Evolutionary conservation across 768 basidiomycete genomes (phyloP), one percentile per base, ranked within the genome.

Genomic region (Chalciporus chontae): DNA sequence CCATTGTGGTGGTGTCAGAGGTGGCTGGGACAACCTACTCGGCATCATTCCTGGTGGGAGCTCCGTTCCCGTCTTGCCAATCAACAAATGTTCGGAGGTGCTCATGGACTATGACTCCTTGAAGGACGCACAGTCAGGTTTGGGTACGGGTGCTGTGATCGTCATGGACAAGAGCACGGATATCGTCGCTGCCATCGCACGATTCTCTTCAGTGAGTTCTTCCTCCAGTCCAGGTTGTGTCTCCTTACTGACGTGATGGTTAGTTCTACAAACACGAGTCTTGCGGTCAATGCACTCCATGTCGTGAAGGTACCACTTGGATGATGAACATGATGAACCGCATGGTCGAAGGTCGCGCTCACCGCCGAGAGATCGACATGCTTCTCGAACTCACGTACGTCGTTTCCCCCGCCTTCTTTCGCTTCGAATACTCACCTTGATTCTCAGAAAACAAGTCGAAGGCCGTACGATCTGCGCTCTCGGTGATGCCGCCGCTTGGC

Each of bases 291-390:
- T 97, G 94, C 61, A 94, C 93, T 10, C 93, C 94, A 4, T 95
- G 93, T 67, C 74, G 91, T 55, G 90, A 94, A 63, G 93, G 94
- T 32, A 98, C 95, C 2, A 96, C 93, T 0, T 98, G 95, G 95
- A 92, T 99, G 90, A 91, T 88, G 83, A 95, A 97, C 71, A 97
- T 98, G 93, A 99, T 99, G 95, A 81, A 92, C 67, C 85, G 95
- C 41, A 83, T 99, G 77, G 91, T 89, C 15, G 88, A 90, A 63
- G 95, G 95, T 3, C 81, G 94, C 10, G 90, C 86, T 0, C 90
- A 94, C 62, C 77, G 79, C 56, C 85, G 95, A 51, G 95, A 99
- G 74, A 97, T 99, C 51, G 95, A 98, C 69, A 97, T 97, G 95
- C 77, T 99, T 11, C 81, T 94, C 24, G 95, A 98, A 70, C 69